Conservation (phyloP, 2,329 filamentous ascomycete species). For the Macrophomina tecta region DNA sequence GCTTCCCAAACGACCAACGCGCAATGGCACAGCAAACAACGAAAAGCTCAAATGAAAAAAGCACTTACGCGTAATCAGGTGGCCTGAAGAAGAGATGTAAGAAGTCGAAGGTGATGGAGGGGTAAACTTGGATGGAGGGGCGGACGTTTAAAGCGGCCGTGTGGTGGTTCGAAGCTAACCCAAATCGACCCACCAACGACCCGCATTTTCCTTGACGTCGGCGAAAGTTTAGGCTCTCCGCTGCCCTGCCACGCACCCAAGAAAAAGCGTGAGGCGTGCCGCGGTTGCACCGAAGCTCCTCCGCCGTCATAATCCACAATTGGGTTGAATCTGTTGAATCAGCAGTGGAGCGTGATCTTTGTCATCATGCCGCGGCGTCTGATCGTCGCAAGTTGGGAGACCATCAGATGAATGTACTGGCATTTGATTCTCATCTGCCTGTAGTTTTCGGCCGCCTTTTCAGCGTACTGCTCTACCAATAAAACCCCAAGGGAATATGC, state of each 20-base stretch:
- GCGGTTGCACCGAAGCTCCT: constrained; percentile 9
- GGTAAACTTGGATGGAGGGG: background rate
- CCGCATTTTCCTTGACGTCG: constrained; percentile 21
- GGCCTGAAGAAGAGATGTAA: background rate
- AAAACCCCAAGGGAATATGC: background rate
- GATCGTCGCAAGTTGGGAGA: background rate
- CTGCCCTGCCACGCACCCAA: background rate
- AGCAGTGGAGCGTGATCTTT: background rate
- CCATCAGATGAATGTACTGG: too few species aligned
- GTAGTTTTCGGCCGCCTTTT: background rate
- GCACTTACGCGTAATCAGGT: background rate
- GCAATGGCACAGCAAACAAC: background rate
- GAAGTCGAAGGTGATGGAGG: background rate
- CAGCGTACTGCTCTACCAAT: background rate
- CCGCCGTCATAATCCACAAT: background rate
- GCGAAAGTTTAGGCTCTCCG: background rate
- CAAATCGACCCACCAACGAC: background rate
- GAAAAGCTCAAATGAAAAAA: background rate
- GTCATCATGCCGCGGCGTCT: constrained; percentile 4
- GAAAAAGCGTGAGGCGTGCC: constrained; percentile 11
- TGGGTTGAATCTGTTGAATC: too few species aligned
- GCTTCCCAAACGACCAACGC: background rate
- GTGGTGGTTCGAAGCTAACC: background rate
- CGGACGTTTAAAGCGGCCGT: background rate
- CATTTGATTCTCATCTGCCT: background rate